Evolutionary conservation across 441 rosid species (phyloP).

Genomic region (Populus hybrid): DNA sequence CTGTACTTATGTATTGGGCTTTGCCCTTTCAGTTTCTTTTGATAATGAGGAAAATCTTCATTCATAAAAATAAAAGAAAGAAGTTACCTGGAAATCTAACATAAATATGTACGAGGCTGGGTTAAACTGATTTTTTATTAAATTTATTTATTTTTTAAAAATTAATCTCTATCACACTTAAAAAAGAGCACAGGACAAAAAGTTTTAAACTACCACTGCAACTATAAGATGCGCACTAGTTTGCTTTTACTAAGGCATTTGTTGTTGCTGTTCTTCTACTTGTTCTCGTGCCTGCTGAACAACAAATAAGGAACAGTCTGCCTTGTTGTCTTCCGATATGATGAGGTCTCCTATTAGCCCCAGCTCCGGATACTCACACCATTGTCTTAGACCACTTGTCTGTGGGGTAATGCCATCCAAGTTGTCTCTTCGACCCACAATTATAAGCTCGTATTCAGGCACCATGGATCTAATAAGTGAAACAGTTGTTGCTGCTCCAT

Average conservation of each 20-base stretch:
- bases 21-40: too few species aligned
- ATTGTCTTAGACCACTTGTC: background rate
- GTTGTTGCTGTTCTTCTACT: background rate
- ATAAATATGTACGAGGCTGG: too few species aligned
- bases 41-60: too few species aligned
- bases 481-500: background rate
- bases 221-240: too few species aligned
- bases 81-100: too few species aligned
- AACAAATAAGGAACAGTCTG: background rate
- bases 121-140: too few species aligned
- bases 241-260: background rate
- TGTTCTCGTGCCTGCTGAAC: background rate
- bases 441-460: background rate
- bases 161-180: too few species aligned
- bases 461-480: background rate
- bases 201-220: too few species aligned
- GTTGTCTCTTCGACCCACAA: background rate
- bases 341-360: background rate
- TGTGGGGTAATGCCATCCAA: background rate
- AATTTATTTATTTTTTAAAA: too few species aligned
- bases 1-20: too few species aligned
- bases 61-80: too few species aligned
- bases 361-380: conserved; percentile 1
- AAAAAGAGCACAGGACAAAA: too few species aligned
- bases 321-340: background rate